These are phyloP conservation scores for Royoungia palumana DNA, from an alignment of 768 basidiomycete genomes.

Conservation along the genomic window DNA sequence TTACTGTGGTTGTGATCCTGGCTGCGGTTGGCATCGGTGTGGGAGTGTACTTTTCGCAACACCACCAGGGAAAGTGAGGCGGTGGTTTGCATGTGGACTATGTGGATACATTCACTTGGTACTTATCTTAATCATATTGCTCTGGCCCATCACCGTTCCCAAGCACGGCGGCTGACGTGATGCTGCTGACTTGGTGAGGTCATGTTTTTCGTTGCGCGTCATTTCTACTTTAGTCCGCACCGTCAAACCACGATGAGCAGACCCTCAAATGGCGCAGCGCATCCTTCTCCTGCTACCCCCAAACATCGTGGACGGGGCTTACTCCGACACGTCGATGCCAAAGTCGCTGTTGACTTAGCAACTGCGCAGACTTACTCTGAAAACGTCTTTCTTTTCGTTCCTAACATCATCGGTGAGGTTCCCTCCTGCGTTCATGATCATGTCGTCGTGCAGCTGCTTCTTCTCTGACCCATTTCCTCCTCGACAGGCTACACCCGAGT, in stretches of 20 bases:
- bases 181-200: not conserved
- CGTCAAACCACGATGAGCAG: conserved; percentile 21
- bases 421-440: not conserved
- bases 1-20: conserved; percentile 56
- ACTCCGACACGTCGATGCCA: conserved; percentile 75
- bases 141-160: not conserved
- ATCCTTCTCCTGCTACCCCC: conserved; percentile 26
- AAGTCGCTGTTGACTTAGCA: conserved; percentile 82
- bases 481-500: conserved; percentile 82
- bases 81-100: not conserved
- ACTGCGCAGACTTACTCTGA: conserved; percentile 85
- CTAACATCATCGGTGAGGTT: conserved; percentile 87
- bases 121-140: not conserved
- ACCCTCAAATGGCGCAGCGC: conserved; percentile 27
- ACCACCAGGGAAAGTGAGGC: conserved; percentile 4
- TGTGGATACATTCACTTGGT: not conserved
- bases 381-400: conserved; percentile 96
- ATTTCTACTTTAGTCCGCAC: conserved; percentile 8
- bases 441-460: not conserved
- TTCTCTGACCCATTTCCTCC: conserved; percentile 1
- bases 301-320: conserved; percentile 47
- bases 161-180: conserved; percentile 18
- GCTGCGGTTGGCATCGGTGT: conserved; percentile 36
- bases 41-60: conserved; percentile 26
- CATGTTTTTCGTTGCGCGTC: conserved; percentile 20